Evolutionary conservation across 1,139 yeast genomes (phyloP), one percentile per base, ranked within the genome.

Genomic region (Saccharomycopsis hybrid): DNA sequence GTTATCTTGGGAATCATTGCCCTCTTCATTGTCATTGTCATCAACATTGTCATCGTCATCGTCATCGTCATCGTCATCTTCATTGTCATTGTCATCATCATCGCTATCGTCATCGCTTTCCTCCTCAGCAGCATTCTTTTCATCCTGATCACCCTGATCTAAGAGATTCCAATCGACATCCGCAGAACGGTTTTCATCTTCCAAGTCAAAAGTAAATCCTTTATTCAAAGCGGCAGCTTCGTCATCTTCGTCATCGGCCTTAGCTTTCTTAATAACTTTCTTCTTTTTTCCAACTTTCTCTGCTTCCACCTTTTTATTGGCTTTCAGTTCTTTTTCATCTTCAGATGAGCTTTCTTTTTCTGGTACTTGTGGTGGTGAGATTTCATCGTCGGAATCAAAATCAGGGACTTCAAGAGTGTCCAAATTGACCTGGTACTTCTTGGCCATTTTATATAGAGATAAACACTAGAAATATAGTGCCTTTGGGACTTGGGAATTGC

Each of bases 141-240:
- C n/a, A 56, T 59, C 11, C 61, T 61, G 25, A 54, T 58, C 61
- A 1, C 50, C 56, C 3, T 48, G 53, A n/a, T n/a, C n/a, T 41
- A 86, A 87, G 82, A 81, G 81, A 41, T 89, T 89, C 63, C 82
- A 82, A 8, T 88, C 89, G 62, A 82, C 87, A 69, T 80, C 60
- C 1, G 86, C 87, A 45, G 78, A 62, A 48, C 78, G 84, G 30
- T 77, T 82, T 42, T 72, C 77, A n/a, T n/a, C n/a, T 25, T 83
- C 94, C 29, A 80, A 68, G 13, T 77, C 75, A 58, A 88, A 80
- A 32, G 75, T 72, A 63, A 90, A 90, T 51, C 82, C 80, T 31
- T 90, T 88, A 55, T 83, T 81, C 47, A 90, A 72, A 29, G 73
- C 72, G 25, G 73, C 70, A 5, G 67, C 72, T n/a, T n/a, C n/a